These are phyloP conservation scores for Russula earlei DNA, from an alignment of 768 basidiomycete species.

Conservation along the genomic window DNA sequence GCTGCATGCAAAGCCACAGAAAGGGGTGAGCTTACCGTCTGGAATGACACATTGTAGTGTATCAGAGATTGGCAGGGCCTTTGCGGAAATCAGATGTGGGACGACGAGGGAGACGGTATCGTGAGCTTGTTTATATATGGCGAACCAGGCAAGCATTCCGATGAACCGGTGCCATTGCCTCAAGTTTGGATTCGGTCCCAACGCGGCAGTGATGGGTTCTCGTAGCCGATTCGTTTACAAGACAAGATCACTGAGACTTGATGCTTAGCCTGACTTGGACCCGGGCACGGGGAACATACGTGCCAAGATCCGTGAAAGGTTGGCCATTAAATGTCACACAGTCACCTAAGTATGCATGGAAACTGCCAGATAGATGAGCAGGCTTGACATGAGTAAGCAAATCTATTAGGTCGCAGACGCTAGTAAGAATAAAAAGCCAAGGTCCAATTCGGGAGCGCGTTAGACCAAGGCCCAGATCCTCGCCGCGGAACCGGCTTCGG, in stretches of 20 bases:
- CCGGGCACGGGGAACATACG: slow-evolving; percentile 15
- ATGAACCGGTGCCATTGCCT: slow-evolving; percentile 8
- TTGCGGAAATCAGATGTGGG: slow-evolving; percentile 5
- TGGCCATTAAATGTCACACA: slow-evolving; percentile 8
- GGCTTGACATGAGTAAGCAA: slow-evolving; percentile 10
- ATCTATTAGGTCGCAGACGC: background rate
- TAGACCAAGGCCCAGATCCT: slow-evolving; percentile 6
- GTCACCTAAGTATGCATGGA: slow-evolving; percentile 14
- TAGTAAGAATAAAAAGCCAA: slow-evolving; percentile 6
- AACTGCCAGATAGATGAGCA: slow-evolving; percentile 18
- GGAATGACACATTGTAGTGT: slow-evolving; percentile 16
- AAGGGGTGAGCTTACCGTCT: slow-evolving; percentile 4
- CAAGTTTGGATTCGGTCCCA: slow-evolving; percentile 15
- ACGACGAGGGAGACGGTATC: background rate
- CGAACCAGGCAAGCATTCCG: slow-evolving; percentile 3
- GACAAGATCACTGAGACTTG: slow-evolving; percentile 16
- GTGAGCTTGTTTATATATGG: slow-evolving; percentile 15
- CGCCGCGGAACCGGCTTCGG: slow-evolving; percentile 19
- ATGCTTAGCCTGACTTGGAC: slow-evolving; percentile 17
- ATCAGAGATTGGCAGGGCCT: background rate
- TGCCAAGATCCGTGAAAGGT: slow-evolving; percentile 15
- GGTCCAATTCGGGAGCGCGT: slow-evolving; percentile 8
- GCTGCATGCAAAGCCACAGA: no score
- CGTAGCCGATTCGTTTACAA: slow-evolving; percentile 19
- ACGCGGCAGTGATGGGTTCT: slow-evolving; percentile 16